Evolutionary conservation across 139 green algal genomes (phyloP).

Genomic region (Closterium sp.): DNA sequence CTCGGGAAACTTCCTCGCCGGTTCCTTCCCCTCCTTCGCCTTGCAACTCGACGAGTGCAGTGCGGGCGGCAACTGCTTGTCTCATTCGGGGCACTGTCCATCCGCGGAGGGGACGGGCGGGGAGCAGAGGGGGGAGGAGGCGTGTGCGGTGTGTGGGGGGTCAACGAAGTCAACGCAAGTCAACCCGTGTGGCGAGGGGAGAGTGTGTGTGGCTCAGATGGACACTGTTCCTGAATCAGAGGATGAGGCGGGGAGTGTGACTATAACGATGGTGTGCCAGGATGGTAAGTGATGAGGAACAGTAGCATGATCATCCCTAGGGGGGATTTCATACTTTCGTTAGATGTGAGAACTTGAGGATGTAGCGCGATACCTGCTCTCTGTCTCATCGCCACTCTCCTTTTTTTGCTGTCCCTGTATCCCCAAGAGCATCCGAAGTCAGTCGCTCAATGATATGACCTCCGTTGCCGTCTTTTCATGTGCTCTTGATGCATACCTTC

Average conservation of each 20-base stretch:
- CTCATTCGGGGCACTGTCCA: neutral
- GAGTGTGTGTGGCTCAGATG: neutral
- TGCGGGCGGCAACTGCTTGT: neutral
- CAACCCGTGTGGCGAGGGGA: neutral
- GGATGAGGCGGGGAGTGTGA: neutral
- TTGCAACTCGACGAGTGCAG: neutral
- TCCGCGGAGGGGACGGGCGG: neutral
- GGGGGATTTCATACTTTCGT: too few relatives aligned
- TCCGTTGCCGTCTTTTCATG: too few relatives aligned
- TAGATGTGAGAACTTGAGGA: too few relatives aligned
- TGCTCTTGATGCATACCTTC: too few relatives aligned
- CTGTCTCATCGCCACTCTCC: too few relatives aligned
- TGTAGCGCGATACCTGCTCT: too few relatives aligned
- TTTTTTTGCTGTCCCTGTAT: too few relatives aligned
- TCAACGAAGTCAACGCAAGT: neutral
- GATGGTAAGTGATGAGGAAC: too few relatives aligned
- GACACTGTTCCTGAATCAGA: neutral
- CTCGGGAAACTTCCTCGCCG: neutral
- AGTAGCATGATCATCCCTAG: too few relatives aligned
- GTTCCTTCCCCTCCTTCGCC: neutral
- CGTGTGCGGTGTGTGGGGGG: neutral
- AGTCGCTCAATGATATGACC: too few relatives aligned
- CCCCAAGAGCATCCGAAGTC: too few relatives aligned
- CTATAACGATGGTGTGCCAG: neutral
- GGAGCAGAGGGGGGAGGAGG: neutral